Percentiles rank a stretch among this genome's conserved stretches.
Conservation (phyloP, 2,329 filamentous ascomycete genomes). For the Alternaria triticina region DNA sequence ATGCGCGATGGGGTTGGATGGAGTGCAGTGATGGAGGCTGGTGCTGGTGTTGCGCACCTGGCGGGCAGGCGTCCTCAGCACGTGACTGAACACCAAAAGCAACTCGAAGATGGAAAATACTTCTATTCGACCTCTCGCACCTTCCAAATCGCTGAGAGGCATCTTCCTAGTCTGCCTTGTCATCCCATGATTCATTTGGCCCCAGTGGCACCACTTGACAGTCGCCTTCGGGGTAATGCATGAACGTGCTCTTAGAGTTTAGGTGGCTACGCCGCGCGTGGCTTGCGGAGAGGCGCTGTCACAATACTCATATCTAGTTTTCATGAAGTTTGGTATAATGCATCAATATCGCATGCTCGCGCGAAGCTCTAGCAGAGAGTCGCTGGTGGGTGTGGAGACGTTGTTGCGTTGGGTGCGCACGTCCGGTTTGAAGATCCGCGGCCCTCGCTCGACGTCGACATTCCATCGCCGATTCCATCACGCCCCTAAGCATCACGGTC, state of each 20-base stretch:
- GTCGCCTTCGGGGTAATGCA: not conserved
- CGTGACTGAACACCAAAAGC: slow-evolving; percentile 4
- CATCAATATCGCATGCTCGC: not conserved
- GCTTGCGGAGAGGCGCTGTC: slow-evolving; percentile 9
- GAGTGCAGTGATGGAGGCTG: not conserved
- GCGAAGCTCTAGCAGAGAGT: not conserved
- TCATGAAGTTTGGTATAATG: not conserved
- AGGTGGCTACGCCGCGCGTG: not conserved
- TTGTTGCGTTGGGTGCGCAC: slow-evolving; percentile 20
- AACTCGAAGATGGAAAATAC: not conserved
- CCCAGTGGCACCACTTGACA: not conserved
- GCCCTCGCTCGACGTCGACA: slow-evolving; percentile 5
- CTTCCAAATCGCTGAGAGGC: not conserved
- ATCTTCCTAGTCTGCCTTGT: not conserved
- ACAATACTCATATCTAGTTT: not conserved
- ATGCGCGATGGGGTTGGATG: not conserved
- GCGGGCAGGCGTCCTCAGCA: not conserved
- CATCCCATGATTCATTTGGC: not conserved
- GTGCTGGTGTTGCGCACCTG: not conserved
- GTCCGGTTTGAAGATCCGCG: slow-evolving; percentile 15
- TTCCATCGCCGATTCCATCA: slow-evolving; percentile 5
- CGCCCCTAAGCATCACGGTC: not conserved
- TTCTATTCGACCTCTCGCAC: slow-evolving; percentile 1
- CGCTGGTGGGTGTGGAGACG: slow-evolving; percentile 10
- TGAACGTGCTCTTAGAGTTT: not conserved